Evolutionary conservation across 805 yeast genomes (phyloP), one percentile per base, ranked within the genome.

Genomic region (Suhomyces sp.): DNA sequence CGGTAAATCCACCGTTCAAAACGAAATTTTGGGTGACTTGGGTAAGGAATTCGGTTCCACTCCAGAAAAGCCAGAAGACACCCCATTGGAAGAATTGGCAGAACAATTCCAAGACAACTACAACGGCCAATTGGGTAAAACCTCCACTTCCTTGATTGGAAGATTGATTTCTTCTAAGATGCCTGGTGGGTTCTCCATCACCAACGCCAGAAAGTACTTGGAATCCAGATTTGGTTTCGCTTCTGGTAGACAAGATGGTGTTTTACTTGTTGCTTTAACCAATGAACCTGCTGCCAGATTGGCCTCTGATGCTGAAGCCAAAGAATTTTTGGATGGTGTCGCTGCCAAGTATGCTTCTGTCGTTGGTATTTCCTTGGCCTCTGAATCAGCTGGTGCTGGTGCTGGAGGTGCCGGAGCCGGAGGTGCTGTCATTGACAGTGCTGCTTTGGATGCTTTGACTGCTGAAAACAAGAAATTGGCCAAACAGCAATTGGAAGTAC

Each of bases 141-240:
- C 90, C 56, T 83, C 98, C 2, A 68, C 88, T 24, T 83, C 96
- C 19, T 76, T 93, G 54, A 73, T 91, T 45, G 86, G 95, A 44
- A 83, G 97, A 68, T 75, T 93, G 56, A 84, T 90, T 72, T 81
- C 98, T 8, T 83, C 97, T 19, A 93, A 93, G 72, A 93, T 93
- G 98, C 98, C 99, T 36, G 99, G 99, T 76, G 99, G 99, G 14
- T 93, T 91, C 68, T 84, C 95, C 31, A 82, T 91, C 51, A 83
- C 96, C 43, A 72, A 77, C 46, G 95, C 96, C 34, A 83, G 97
- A 74, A 88, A 90, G 64, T 86, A 93, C 68, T 77, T 93, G 61
- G 90, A 85, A 69, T 59, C 90, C 28, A 80, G 91, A 64, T 93
- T 86, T 86, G 98, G 98, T 50, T 76, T 93, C 53, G 95, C 85